A percentile compares a stretch with the other conserved stretches of the same genome.
These are phyloP conservation scores for Jacaranda copaia DNA, from an alignment of 257 asterid species.

Conservation along the genomic window DNA sequence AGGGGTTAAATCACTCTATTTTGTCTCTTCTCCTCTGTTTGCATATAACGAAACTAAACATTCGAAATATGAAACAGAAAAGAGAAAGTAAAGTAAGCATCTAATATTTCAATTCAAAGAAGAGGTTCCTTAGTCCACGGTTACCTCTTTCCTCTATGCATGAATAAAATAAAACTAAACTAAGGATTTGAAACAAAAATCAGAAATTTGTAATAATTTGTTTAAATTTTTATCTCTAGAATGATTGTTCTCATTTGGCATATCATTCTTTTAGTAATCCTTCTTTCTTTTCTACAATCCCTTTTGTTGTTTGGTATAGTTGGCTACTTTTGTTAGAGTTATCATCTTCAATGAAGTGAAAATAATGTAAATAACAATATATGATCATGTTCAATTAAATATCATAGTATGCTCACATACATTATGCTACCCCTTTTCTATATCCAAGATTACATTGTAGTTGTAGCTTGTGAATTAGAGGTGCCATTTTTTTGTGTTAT, in stretches of 20 bases:
- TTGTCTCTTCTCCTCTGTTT: neutral
- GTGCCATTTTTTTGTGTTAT: constrained; percentile 18
- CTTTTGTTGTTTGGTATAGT: neutral
- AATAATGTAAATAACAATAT: neutral
- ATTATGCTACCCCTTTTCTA: neutral
- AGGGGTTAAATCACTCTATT: constrained; percentile 6
- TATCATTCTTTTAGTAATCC: neutral
- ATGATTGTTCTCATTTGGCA: neutral
- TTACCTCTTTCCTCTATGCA: neutral
- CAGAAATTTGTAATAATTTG: neutral
- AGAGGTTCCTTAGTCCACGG: neutral
- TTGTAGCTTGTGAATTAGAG: constrained; percentile 17
- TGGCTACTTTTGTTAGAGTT: constrained; percentile 14
- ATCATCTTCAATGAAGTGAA: constrained; percentile 6
- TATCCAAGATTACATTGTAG: neutral
- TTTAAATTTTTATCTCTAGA: neutral
- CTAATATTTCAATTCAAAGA: neutral
- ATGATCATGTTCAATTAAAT: neutral
- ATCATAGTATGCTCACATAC: neutral
- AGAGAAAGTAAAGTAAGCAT: constrained; percentile 1
- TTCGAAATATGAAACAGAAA: neutral
- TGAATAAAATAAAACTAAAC: neutral
- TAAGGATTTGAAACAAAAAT: neutral
- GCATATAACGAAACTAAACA: neutral
- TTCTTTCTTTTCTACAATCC: neutral